A percentile compares a stretch with the other conserved stretches of the same genome.
phyloP scores from a whole-genome alignment of 192 early-diverging fungal species.

The Ambispora gerdemannii region DNA sequence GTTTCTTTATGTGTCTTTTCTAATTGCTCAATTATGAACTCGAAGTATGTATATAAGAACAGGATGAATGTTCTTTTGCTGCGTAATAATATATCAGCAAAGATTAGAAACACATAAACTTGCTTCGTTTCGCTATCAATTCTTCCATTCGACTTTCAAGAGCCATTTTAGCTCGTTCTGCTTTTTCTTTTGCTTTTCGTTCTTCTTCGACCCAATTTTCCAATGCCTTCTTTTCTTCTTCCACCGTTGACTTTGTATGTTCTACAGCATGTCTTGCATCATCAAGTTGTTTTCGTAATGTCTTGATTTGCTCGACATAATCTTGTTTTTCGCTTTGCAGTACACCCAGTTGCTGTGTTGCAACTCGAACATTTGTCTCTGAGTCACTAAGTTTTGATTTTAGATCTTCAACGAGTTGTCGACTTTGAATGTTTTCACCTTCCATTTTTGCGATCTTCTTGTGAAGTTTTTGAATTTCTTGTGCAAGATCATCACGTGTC shows the following conservation, averaged over 20 bases:
- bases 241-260: conserved; percentile 12
- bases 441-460: conserved; percentile 38
- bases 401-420: conserved; percentile 35
- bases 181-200: conserved; percentile 47
- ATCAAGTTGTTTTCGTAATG: conserved; percentile 38
- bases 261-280: conserved; percentile 36
- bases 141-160: conserved; percentile 56
- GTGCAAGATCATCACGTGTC: conserved; percentile 21
- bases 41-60: no score
- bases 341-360: conserved; percentile 38
- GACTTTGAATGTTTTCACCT: conserved; percentile 37
- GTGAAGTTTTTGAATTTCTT: conserved; percentile 31
- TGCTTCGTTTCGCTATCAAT: conserved; percentile 51
- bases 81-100: no score
- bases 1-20: no score
- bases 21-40: no score
- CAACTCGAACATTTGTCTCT: conserved; percentile 40
- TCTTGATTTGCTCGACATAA: conserved; percentile 37
- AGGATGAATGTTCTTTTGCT: no score
- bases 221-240: conserved; percentile 39
- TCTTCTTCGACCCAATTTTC: conserved; percentile 44
- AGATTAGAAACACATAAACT: conserved; percentile 62
- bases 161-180: conserved; percentile 44
- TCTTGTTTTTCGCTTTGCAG: conserved; percentile 39
- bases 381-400: conserved; percentile 46